Evolutionary conservation across 768 basidiomycete genomes (phyloP).

Genomic region (Russula sp.): DNA sequence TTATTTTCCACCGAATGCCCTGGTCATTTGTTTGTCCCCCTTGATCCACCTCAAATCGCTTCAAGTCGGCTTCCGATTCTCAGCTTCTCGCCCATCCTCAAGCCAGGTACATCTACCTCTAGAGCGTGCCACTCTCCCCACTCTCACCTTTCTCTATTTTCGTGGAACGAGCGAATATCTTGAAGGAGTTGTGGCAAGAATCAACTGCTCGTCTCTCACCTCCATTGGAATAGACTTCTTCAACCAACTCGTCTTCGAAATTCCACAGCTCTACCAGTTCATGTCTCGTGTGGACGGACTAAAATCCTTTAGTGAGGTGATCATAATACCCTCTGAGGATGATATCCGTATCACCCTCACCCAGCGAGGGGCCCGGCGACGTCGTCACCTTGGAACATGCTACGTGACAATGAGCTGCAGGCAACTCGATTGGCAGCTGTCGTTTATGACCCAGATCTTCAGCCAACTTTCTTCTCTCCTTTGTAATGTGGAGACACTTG

Average conservation of each 20-base stretch:
- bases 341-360: too few relatives aligned
- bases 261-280: not conserved
- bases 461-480: not conserved
- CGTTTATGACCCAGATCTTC: not conserved
- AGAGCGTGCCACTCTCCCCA: not conserved
- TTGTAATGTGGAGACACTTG: not conserved
- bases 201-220: not conserved
- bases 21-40: not conserved
- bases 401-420: not conserved
- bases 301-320: not conserved
- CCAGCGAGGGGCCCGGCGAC: too few relatives aligned
- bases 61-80: not conserved
- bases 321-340: not conserved
- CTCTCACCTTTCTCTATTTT: not conserved
- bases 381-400: not conserved
- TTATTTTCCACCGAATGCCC: not conserved
- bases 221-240: not conserved
- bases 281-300: not conserved
- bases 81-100: not conserved
- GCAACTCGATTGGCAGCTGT: conserved; percentile 4
- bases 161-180: not conserved
- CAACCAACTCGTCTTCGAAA: not conserved
- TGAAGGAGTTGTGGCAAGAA: not conserved
- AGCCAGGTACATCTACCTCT: not conserved
- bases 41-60: not conserved